These are phyloP conservation scores for Vaccinium macrocarpon DNA, from an alignment of 148 eudicot genomes.

Conservation along the genomic window DNA sequence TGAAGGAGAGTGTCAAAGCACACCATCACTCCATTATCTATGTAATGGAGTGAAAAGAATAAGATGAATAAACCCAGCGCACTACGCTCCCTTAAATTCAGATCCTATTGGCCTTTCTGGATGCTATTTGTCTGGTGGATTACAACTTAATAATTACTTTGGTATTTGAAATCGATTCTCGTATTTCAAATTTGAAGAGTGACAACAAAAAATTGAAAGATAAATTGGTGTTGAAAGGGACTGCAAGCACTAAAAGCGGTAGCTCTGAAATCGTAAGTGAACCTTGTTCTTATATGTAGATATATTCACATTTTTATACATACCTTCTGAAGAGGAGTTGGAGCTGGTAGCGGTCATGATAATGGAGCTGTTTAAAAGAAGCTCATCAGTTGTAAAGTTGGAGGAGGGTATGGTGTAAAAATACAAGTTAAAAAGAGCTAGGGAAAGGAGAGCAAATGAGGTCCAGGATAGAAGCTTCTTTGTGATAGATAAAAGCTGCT, in stretches of 20 bases:
- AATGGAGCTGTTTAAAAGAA: neutral
- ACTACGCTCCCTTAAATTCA: too few species aligned
- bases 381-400: neutral
- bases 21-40: neutral
- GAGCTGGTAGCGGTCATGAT: neutral
- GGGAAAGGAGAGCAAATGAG: constrained; percentile 2
- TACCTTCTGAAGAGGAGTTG: neutral
- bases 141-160: too few species aligned
- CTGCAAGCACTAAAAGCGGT: neutral
- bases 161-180: neutral
- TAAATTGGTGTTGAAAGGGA: neutral
- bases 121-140: too few species aligned
- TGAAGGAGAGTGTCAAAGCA: neutral
- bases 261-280: neutral
- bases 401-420: neutral
- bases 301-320: neutral
- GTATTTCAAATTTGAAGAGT: neutral
- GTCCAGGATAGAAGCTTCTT: constrained; percentile 8
- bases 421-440: neutral
- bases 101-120: too few species aligned
- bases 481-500: neutral
- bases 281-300: neutral
- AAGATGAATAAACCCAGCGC: too few species aligned
- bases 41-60: too few species aligned
- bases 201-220: neutral